These are phyloP conservation scores for Osmanthus fragrans DNA, from an alignment of 257 asterid genomes.

Conservation along the genomic window DNA sequence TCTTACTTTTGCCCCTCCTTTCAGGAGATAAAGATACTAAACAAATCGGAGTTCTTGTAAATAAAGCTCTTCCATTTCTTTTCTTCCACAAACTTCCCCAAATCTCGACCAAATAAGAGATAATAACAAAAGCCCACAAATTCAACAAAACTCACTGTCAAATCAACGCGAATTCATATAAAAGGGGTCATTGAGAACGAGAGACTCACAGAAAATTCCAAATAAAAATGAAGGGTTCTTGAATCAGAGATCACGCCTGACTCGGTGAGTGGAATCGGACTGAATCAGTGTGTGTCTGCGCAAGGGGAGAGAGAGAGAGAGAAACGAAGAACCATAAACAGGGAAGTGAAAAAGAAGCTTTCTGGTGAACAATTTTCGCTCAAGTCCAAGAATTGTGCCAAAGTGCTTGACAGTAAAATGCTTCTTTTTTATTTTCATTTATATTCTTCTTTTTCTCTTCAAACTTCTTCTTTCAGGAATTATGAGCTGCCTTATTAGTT, in stretches of 20 bases:
- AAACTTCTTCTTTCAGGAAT: background rate
- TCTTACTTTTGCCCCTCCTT: background rate
- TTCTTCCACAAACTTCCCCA: conserved; percentile 25
- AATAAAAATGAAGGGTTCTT: background rate
- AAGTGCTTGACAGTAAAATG: conserved; percentile 36
- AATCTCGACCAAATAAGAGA: conserved; percentile 17
- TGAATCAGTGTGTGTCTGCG: background rate
- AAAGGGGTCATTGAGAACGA: background rate
- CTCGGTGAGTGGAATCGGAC: conserved; percentile 6
- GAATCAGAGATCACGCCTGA: conserved; percentile 16
- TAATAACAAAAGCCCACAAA: conserved; percentile 18
- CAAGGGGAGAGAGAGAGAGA: background rate
- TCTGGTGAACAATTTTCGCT: conserved; percentile 30
- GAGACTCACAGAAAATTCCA: conserved; percentile 35
- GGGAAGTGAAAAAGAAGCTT: conserved; percentile 31
- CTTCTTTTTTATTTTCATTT: background rate
- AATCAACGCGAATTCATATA: background rate
- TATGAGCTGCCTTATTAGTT: background rate
- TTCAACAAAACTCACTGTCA: conserved; percentile 24
- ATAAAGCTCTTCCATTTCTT: conserved; percentile 38
- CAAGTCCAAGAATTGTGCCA: conserved; percentile 25
- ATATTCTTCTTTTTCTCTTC: conserved; percentile 19
- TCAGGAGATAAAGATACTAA: background rate
- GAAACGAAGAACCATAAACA: conserved; percentile 36
- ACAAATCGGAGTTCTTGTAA: conserved; percentile 33